Conservation (phyloP, 2,329 filamentous ascomycete genomes). For the Aspergillus sp. region DNA sequence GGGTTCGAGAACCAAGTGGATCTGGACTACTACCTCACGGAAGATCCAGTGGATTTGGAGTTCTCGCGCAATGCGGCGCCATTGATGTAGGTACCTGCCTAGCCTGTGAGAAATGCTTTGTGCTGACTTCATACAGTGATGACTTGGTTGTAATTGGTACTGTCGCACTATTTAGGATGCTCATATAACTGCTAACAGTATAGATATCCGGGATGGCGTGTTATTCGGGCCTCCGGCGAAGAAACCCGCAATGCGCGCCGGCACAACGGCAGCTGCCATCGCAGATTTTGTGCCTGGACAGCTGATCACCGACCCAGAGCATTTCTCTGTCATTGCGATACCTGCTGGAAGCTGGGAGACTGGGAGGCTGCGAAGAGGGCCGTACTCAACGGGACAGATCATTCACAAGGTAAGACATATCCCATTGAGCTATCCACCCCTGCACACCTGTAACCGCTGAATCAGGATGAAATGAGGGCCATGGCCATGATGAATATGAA, state of each 20-base stretch:
- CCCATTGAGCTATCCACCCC: too few relatives aligned
- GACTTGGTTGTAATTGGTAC: background rate
- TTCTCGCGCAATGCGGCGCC: background rate
- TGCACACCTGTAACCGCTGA: too few relatives aligned
- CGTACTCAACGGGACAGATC: background rate
- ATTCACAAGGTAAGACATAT: background rate
- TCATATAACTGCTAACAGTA: background rate
- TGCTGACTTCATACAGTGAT: background rate
- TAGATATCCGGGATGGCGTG: slow-evolving; percentile 1
- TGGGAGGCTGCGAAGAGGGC: slow-evolving; percentile 2
- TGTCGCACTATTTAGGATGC: background rate
- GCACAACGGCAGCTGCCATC: slow-evolving; percentile 3
- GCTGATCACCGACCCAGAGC: slow-evolving; percentile 2
- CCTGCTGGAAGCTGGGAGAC: slow-evolving; percentile 4
- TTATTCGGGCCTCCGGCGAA: slow-evolving; percentile 1
- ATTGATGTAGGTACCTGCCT: background rate
- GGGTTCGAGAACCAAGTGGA: slow-evolving; percentile 2
- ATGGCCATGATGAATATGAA: too few relatives aligned
- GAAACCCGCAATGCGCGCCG: background rate
- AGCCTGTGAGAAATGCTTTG: too few relatives aligned
- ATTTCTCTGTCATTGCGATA: slow-evolving; percentile 5
- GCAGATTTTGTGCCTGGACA: slow-evolving; percentile 2
- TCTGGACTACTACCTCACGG: background rate
- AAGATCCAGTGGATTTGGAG: background rate
- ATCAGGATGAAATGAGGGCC: too few relatives aligned